Evolutionary conservation across 2,329 filamentous ascomycete species (phyloP), one percentile per base, ranked within the genome.

Genomic region (Nemania sp.): DNA sequence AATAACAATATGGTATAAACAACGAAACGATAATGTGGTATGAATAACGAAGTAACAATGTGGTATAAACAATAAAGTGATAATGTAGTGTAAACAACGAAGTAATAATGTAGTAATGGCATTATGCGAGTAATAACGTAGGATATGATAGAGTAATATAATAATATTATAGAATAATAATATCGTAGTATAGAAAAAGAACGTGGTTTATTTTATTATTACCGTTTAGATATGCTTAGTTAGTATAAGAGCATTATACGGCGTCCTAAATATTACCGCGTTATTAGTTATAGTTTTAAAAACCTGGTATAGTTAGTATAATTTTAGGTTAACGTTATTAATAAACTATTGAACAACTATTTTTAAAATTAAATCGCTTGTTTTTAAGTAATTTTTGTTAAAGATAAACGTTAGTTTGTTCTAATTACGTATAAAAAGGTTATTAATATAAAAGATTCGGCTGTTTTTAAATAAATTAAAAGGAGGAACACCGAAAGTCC

Each of bases 331-430:
- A 33, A 44, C n/a, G 23, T 44, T 31, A 22, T 33, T 33, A 7
- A 33, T 33, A 22, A 44, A 6, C 23, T 44, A 8, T 23, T 44
- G 23, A 33, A n/a, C 11, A 22, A 44, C 23, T 9, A 22, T 8
- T 33, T 44, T 44, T 33, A 44, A 44, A 44, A 6, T 14, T 20
- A 33, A 44, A 44, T 44, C 19, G 28, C 17, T 44, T 14, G 28
- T 44, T 33, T 33, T 44, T n/a, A 23, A 44, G 23, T 44, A 33
- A 14, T 44, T 44, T 44, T 44, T 44, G 2, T 15, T 44, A 44
- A 11, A 33, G 12, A n/a, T n/a, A 19, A 19, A 31, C 14, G 15
- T 34, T 34, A 34, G n/a, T n/a, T n/a, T n/a, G n/a, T n/a, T n/a
- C n/a, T n/a, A 15, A 8, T 34, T 34, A 11, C 8, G 14, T 37